A percentile compares a stretch with the other conserved stretches of the same genome.
phyloP scores from a whole-genome alignment of 306 rosid species.

The Trifolium subterraneum region DNA sequence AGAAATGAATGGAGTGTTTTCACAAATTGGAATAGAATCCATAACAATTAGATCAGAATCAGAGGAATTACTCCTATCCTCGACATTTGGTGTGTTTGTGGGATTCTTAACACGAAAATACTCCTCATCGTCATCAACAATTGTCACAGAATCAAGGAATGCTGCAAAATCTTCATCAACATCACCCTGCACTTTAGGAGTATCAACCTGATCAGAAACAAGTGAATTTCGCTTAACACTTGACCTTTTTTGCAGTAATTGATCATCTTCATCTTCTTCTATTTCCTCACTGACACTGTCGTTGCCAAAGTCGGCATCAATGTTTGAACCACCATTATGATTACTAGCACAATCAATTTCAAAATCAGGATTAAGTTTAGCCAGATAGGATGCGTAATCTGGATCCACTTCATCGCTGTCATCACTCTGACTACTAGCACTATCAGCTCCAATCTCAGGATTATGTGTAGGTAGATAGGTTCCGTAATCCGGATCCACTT shows the following conservation, averaged over 20 bases:
- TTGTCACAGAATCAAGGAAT: conserved; percentile 29
- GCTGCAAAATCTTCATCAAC: conserved; percentile 41
- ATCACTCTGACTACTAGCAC: not conserved
- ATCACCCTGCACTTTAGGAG: not conserved
- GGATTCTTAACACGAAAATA: not conserved
- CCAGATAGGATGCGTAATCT: not conserved
- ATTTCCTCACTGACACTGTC: not conserved
- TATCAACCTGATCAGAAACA: conserved; percentile 8
- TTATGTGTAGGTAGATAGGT: conserved; percentile 26
- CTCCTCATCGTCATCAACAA: conserved; percentile 32
- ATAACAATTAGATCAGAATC: conserved; percentile 49
- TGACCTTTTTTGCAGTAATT: not conserved
- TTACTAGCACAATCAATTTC: not conserved
- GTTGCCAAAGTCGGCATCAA: not conserved
- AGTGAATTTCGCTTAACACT: not conserved
- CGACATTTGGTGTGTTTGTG: conserved; percentile 7
- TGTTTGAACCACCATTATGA: not conserved
- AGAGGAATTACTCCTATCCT: conserved; percentile 40
- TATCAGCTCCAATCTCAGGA: not conserved
- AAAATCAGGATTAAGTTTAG: not conserved
- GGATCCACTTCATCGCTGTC: not conserved
- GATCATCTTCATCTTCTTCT: conserved; percentile 43
- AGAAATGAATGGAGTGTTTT: conserved; percentile 42
- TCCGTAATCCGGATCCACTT: not conserved
- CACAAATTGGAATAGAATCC: conserved; percentile 45